These are phyloP conservation scores for Lyophyllum atratum DNA, from an alignment of 768 basidiomycete species.

Conservation along the genomic window DNA sequence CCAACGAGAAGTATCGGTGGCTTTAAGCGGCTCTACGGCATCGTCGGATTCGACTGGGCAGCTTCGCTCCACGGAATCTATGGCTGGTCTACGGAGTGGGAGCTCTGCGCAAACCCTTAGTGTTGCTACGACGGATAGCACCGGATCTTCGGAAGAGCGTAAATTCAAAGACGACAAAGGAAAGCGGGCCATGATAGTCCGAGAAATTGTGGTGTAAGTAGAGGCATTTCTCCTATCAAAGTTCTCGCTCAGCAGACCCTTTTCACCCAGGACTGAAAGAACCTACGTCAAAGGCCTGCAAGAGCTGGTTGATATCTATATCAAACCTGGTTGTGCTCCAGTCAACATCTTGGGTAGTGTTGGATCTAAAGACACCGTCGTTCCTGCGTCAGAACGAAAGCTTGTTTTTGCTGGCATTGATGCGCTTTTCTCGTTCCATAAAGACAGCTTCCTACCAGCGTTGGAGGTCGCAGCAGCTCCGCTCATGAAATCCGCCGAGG, in stretches of 20 bases:
- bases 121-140: conserved; percentile 74
- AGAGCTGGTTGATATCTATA: conserved; percentile 94
- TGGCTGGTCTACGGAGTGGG: conserved; percentile 60
- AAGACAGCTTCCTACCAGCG: conserved; percentile 89
- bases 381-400: conserved; percentile 85
- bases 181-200: conserved; percentile 81
- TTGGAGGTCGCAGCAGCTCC: conserved; percentile 78
- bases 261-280: conserved; percentile 75
- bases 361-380: conserved; percentile 77
- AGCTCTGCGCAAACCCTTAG: conserved; percentile 68
- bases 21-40: conserved; percentile 47
- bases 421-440: conserved; percentile 88
- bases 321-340: conserved; percentile 76
- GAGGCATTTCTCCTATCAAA: conserved; percentile 4
- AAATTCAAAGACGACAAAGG: conserved; percentile 91
- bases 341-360: conserved; percentile 72
- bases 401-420: conserved; percentile 93
- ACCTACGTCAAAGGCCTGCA: conserved; percentile 94
- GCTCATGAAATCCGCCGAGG: conserved; percentile 52
- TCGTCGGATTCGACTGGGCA: conserved; percentile 50
- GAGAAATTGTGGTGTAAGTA: conserved; percentile 89
- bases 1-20: conserved; percentile 58
- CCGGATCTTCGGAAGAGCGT: conserved; percentile 73
- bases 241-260: conserved; percentile 14
- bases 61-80: conserved; percentile 66